A percentile compares a stretch with the other conserved stretches of the same genome.
Evolutionary conservation across 176 grass and related monocot species (phyloP).

Genomic region (Aegilops longissima): DNA sequence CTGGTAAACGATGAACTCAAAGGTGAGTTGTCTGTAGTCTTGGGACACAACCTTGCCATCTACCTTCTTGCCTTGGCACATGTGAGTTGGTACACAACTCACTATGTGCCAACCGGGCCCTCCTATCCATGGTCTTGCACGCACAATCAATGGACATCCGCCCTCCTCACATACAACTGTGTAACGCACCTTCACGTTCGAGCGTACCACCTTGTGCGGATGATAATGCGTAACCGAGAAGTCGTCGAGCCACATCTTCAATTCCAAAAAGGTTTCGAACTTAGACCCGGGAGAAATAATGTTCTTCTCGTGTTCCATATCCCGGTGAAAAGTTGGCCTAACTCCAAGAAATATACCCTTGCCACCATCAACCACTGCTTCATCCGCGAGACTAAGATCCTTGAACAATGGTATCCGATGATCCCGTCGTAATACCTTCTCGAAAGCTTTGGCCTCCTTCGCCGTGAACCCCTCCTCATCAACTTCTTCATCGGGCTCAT

Average conservation of each 20-base stretch:
- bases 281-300: neutral
- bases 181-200: no score
- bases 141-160: neutral
- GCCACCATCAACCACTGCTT: neutral
- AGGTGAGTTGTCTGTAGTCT: neutral
- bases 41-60: neutral
- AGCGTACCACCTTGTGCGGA: no score
- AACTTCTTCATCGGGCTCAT: neutral
- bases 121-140: neutral
- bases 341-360: neutral
- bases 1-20: neutral
- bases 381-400: neutral
- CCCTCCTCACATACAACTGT: no score
- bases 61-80: neutral
- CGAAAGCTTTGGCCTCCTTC: neutral
- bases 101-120: neutral
- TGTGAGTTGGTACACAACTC: neutral
- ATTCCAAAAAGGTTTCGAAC: neutral
- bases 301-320: neutral
- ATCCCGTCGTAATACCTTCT: neutral
- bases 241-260: neutral
- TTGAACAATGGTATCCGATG: neutral
- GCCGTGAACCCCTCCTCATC: neutral
- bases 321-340: neutral
- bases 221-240: no score